phyloP scores from a whole-genome alignment of 1,284 basidiomycete genomes.

The Pterulicium gracile region DNA sequence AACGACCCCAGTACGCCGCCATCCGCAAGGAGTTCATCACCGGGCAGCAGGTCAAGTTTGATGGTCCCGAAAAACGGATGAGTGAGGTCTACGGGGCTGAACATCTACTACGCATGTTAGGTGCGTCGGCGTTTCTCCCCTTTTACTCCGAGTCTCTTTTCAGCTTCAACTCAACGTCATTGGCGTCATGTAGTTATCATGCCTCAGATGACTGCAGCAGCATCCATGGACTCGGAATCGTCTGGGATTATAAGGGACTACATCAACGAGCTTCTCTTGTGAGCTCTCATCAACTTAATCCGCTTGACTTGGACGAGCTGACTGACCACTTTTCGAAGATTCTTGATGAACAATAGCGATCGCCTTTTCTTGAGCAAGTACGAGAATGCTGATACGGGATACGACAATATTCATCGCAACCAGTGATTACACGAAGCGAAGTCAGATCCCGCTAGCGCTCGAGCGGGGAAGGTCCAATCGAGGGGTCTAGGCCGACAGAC shows the following conservation, averaged over 20 bases:
- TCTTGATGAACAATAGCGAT: constrained; percentile 54
- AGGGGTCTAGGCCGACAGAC: no score
- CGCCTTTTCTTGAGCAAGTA: constrained; percentile 67
- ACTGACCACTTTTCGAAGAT: constrained; percentile 29
- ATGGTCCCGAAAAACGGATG: constrained; percentile 69
- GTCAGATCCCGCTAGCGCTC: no score
- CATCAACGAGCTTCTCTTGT: constrained; percentile 83
- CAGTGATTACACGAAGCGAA: no score
- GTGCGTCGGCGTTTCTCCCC: constrained; percentile 54
- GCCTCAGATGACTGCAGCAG: constrained; percentile 79
- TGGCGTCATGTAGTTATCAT: constrained; percentile 53
- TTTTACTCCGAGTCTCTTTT: background rate
- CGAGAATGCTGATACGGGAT: constrained; percentile 57
- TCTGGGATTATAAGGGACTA: constrained; percentile 81
- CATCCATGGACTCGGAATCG: constrained; percentile 86
- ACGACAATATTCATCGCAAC: no score
- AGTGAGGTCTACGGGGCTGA: constrained; percentile 92
- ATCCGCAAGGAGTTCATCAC: constrained; percentile 71
- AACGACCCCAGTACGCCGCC: constrained; percentile 85
- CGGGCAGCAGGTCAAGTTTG: constrained; percentile 54
- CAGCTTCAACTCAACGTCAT: constrained; percentile 12
- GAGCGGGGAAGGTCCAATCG: no score
- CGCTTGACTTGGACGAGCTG: no score
- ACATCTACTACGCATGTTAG: constrained; percentile 86
- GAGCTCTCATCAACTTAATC: constrained; percentile 8